Evolutionary conservation across 805 yeast species (phyloP).

Genomic region (Pichia cephalocereana): DNA sequence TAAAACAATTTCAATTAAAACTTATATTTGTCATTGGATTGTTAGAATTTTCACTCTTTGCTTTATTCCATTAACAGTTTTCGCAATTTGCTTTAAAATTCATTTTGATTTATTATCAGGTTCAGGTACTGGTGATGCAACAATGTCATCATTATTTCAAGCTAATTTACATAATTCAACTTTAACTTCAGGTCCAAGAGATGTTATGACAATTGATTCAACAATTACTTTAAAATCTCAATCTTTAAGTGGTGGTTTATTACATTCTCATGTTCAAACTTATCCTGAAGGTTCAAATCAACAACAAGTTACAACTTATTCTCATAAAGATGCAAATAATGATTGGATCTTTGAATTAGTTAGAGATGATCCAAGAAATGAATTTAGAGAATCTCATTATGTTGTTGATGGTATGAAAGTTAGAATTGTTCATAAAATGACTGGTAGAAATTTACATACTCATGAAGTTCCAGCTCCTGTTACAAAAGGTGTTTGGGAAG

Average conservation of each 20-base stretch:
- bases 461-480: conserved; percentile 75
- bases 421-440: conserved; percentile 60
- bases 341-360: conserved; percentile 65
- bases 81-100: conserved; percentile 62
- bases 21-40: conserved; percentile 59
- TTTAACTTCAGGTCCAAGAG: conserved; percentile 58
- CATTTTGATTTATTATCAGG: conserved; percentile 70
- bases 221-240: conserved; percentile 57
- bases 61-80: conserved; percentile 60
- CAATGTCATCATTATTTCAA: conserved; percentile 73
- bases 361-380: conserved; percentile 33
- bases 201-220: conserved; percentile 45
- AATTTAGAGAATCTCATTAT: conserved; percentile 25
- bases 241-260: conserved; percentile 61
- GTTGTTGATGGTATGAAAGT: conserved; percentile 58
- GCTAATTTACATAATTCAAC: conserved; percentile 63
- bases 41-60: conserved; percentile 60
- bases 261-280: conserved; percentile 79
- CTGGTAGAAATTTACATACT: conserved; percentile 74
- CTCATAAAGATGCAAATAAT: conserved; percentile 84
- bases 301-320: conserved; percentile 93
- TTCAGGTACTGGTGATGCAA: conserved; percentile 70
- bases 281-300: conserved; percentile 92
- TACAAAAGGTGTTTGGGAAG: conserved; percentile 62
- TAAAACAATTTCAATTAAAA: conserved; percentile 21